These are phyloP conservation scores for Aspergillus ochraceoroseus DNA, from an alignment of 2,329 filamentous ascomycete genomes.

Conservation along the genomic window DNA sequence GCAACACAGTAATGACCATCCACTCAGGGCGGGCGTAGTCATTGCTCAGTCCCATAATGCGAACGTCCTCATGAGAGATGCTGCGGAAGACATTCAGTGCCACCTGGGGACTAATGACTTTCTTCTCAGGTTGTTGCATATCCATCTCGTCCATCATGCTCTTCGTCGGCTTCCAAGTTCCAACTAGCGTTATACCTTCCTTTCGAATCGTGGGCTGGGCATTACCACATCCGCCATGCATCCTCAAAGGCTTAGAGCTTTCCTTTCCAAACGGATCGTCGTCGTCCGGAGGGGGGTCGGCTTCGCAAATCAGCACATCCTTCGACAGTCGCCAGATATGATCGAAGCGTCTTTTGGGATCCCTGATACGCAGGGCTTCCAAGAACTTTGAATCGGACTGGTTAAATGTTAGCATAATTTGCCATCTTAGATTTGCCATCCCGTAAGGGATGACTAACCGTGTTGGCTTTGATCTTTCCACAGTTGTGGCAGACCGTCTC, in stretches of 20 bases:
- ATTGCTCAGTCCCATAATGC: conserved; percentile 83
- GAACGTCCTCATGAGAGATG: conserved; percentile 74
- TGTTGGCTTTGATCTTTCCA: conserved; percentile 94
- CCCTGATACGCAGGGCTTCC: conserved; percentile 75
- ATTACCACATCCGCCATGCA: conserved; percentile 92
- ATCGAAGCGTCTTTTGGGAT: conserved; percentile 92
- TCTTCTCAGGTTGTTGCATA: conserved; percentile 68
- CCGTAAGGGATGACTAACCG: conserved; percentile 75
- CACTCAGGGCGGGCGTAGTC: conserved; percentile 96
- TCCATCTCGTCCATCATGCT: conserved; percentile 63
- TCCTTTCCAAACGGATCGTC: conserved; percentile 67
- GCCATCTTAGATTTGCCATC: conserved; percentile 53
- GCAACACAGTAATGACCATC: conserved; percentile 94
- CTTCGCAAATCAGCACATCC: conserved; percentile 77
- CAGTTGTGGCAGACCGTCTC: conserved; percentile 99
- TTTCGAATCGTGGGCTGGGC: conserved; percentile 81
- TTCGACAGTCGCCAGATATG: conserved; percentile 90
- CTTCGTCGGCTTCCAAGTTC: conserved; percentile 65
- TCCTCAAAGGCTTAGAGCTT: conserved; percentile 48
- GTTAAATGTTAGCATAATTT: conserved; percentile 47
- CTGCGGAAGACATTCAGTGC: conserved; percentile 81
- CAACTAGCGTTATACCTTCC: conserved; percentile 76
- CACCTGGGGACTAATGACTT: conserved; percentile 74
- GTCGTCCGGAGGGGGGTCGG: conserved; percentile 63
- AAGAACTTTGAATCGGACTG: conserved; percentile 81